phyloP scores from a whole-genome alignment of 169 alveolate genomes.

The Plasmodium relictum region DNA sequence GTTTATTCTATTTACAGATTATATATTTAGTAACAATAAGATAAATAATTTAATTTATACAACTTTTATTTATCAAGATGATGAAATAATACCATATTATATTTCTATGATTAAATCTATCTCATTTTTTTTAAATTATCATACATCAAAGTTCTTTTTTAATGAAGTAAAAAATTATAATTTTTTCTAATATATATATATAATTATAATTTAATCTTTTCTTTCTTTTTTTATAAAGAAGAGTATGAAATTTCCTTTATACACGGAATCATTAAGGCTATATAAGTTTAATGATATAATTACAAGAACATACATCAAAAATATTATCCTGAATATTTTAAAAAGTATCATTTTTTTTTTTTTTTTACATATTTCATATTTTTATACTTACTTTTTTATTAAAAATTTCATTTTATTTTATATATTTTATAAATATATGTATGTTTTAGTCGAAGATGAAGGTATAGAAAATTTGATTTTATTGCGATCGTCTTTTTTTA shows the following conservation, averaged over 20 bases:
- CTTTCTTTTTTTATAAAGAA: constrained; percentile 28
- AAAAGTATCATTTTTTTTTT: constrained; percentile 31
- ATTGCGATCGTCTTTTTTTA: constrained; percentile 31
- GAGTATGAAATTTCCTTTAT: constrained; percentile 66
- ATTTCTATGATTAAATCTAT: constrained; percentile 64
- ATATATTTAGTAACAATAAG: constrained; percentile 66
- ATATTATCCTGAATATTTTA: constrained; percentile 36
- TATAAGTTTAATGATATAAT: constrained; percentile 66
- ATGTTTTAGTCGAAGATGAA: constrained; percentile 66
- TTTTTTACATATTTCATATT: not conserved
- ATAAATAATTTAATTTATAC: constrained; percentile 57
- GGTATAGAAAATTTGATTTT: constrained; percentile 62
- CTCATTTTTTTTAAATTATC: constrained; percentile 50
- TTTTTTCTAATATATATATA: not conserved
- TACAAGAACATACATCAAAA: constrained; percentile 54
- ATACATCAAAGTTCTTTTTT: constrained; percentile 66
- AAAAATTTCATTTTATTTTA: too few relatives aligned
- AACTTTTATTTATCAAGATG: constrained; percentile 63
- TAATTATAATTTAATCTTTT: not conserved
- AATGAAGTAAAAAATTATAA: constrained; percentile 29
- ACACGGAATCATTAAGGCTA: constrained; percentile 51
- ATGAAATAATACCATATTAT: constrained; percentile 67
- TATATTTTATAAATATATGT: too few relatives aligned
- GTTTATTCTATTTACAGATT: constrained; percentile 1
- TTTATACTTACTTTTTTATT: too few relatives aligned